These are phyloP conservation scores for Pseudocercospora fuligena DNA, from an alignment of 2,329 filamentous ascomycete genomes.

Conservation along the genomic window DNA sequence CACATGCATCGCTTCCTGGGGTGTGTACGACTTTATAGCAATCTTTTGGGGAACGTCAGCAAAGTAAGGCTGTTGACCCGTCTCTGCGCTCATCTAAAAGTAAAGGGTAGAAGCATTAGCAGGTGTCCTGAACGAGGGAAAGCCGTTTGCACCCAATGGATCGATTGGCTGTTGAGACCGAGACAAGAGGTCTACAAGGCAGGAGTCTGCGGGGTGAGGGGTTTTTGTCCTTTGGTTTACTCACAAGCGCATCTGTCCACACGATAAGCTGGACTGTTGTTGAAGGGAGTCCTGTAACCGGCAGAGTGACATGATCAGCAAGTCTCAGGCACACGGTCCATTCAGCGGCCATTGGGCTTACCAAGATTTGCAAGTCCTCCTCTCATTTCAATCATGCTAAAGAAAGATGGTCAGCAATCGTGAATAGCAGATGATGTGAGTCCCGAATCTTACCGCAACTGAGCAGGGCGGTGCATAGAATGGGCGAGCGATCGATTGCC, in stretches of 20 bases:
- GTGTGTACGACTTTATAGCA: slow-evolving; percentile 23
- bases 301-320: not conserved
- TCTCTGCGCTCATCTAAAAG: slow-evolving; percentile 28
- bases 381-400: slow-evolving; percentile 27
- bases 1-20: slow-evolving; percentile 27
- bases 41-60: slow-evolving; percentile 20
- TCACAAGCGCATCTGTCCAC: slow-evolving; percentile 27
- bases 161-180: too few relatives aligned
- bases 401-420: not conserved
- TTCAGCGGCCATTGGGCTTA: not conserved
- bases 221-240: too few relatives aligned
- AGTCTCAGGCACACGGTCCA: not conserved
- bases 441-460: slow-evolving; percentile 16
- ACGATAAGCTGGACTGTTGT: slow-evolving; percentile 27
- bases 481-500: slow-evolving; percentile 29
- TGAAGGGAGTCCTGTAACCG: slow-evolving; percentile 10
- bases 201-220: too few relatives aligned
- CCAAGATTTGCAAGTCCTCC: slow-evolving; percentile 25
- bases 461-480: slow-evolving; percentile 29
- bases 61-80: slow-evolving; percentile 22
- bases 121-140: too few relatives aligned
- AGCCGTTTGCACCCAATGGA: too few relatives aligned
- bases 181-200: too few relatives aligned
- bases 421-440: not conserved
- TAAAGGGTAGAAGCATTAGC: too few relatives aligned